Evolutionary conservation across 805 yeast genomes (phyloP).

Genomic region (Metschnikowia sp.): DNA sequence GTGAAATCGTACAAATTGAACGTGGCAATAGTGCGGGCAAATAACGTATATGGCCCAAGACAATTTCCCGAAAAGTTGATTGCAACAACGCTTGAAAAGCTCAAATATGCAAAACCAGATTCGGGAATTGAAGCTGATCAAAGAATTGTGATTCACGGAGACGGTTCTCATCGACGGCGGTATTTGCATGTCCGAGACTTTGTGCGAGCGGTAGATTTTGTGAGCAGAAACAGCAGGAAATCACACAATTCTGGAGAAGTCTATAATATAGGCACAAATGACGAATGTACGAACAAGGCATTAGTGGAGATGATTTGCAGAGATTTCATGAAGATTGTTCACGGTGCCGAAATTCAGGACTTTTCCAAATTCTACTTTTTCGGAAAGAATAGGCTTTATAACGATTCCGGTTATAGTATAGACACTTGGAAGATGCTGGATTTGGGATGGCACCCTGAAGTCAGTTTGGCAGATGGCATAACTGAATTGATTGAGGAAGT

Average conservation of each 20-base stretch:
- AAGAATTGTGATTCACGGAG: conserved; percentile 44
- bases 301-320: conserved; percentile 22
- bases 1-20: conserved; percentile 41
- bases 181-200: conserved; percentile 46
- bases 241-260: conserved; percentile 21
- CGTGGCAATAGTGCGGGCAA: conserved; percentile 41
- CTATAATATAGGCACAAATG: conserved; percentile 19
- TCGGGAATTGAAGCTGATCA: conserved; percentile 6
- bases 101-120: not conserved
- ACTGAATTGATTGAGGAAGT: not conserved
- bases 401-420: conserved; percentile 29
- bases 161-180: conserved; percentile 41
- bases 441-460: conserved; percentile 32
- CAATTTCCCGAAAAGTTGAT: conserved; percentile 56
- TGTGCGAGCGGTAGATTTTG: conserved; percentile 33
- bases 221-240: conserved; percentile 17
- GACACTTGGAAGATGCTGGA: conserved; percentile 20
- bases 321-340: conserved; percentile 8
- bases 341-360: not conserved
- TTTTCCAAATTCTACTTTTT: conserved; percentile 18
- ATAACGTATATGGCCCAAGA: conserved; percentile 51
- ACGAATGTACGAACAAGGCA: conserved; percentile 16
- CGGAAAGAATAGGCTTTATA: conserved; percentile 31
- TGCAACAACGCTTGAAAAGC: conserved; percentile 22
- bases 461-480: conserved; percentile 22